Percentiles rank a stretch among this genome's conserved stretches.
phyloP scores from a whole-genome alignment of 2,329 filamentous ascomycete genomes.

The Ophiostoma pallidulum region DNA sequence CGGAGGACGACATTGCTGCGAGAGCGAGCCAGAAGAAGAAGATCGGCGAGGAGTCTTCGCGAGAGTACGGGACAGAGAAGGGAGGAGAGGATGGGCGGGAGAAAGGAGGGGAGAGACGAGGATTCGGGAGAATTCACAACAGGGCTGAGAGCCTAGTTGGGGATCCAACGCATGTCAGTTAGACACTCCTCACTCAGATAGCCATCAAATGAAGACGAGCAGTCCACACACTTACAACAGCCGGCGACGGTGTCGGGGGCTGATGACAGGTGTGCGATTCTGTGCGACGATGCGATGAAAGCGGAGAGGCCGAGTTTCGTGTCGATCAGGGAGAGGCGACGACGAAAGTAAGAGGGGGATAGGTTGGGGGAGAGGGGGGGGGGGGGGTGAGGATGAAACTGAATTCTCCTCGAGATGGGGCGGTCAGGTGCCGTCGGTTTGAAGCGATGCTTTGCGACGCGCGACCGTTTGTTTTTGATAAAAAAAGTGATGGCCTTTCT shows the following conservation, averaged over 20 bases:
- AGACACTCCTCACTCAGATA: conserved; percentile 14
- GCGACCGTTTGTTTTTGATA: not conserved
- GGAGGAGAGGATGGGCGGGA: not conserved
- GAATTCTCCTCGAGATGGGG: conserved; percentile 7
- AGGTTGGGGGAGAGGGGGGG: too few species aligned
- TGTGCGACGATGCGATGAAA: conserved; percentile 4
- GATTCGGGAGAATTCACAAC: conserved; percentile 5
- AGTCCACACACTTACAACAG: conserved; percentile 19
- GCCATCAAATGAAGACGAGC: conserved; percentile 16
- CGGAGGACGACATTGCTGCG: conserved; percentile 15
- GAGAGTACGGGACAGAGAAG: not conserved
- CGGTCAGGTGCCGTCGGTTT: conserved; percentile 8
- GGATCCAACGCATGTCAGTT: conserved; percentile 15
- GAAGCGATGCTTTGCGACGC: conserved; percentile 12
- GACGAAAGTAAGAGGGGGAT: conserved; percentile 6
- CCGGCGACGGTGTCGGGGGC: conserved; percentile 17
- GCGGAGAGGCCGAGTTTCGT: conserved; percentile 6
- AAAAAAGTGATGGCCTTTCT: not conserved
- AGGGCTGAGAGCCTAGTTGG: conserved; percentile 14
- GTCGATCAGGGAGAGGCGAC: conserved; percentile 3
- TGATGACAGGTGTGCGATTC: conserved; percentile 16
- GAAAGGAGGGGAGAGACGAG: not conserved
- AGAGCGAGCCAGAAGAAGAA: not conserved
- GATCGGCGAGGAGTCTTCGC: not conserved
- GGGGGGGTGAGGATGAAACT: conserved; percentile 8